Base-by-base conservation (phyloP, 768 basidiomycete species). In the Rhizopogon salebrosus region DNA sequence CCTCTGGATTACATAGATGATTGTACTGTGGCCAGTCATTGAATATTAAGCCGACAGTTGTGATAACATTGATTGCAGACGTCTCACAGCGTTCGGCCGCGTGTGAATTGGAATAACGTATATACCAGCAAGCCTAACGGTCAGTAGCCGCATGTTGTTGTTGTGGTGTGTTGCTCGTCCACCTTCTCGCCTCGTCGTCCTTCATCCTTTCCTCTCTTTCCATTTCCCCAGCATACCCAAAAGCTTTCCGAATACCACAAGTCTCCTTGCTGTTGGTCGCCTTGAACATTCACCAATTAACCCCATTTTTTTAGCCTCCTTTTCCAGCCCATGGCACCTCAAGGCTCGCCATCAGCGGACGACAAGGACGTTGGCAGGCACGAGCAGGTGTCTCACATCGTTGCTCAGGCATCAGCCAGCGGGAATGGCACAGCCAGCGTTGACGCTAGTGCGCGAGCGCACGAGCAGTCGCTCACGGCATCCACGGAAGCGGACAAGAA, bases 401-500 rank as follows among this genome's bases (percentile, higher is more conserved):
- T 52, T 0, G 56, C 57, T 7, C 62, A 59, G 54, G 55, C 57
- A 51, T 41, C 66, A 52, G 54, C 57, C 31, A 66, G 60, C 64
- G 66, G 60, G 57, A 61, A 58, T 48, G 62, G 68, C 46, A 45
- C 55, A 35, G 51, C 55, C 41, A 54, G 38, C 49, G 58, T 54
- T 49, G 57, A 57, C 20, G 53, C 59, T 36, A 58, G 56, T 58
- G 60, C 59, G 57, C 58, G 60, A 56, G 62, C 66, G 52, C 60
- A 69, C 56, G 64, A 64, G 45, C 62, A 60, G 49, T 56, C 64
- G 4, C 59, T 67, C 27, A 48, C 64, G 24, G 70, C 67, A 36
- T 68, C 64, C 23, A 59, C 69, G 37, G 71, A 71, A 52, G 61
- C 62, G 46, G 75, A 73, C 58, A 71, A 64, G 58, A 64, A 73